These are phyloP conservation scores for Phyllosticta capitalensis DNA, from an alignment of 2,329 filamentous ascomycete species.

Conservation along the genomic window DNA sequence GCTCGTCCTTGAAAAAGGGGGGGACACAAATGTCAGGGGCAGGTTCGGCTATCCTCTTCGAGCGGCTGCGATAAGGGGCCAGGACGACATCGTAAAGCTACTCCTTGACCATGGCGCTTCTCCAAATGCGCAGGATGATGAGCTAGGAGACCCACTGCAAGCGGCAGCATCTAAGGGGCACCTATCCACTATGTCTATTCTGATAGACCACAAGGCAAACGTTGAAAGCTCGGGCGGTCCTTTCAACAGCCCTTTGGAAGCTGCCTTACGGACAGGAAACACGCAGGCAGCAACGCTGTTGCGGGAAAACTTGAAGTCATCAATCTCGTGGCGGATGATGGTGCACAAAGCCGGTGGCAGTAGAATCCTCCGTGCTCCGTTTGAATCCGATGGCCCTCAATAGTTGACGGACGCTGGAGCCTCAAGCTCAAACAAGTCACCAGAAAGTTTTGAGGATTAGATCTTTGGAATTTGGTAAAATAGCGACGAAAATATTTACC, in stretches of 20 bases:
- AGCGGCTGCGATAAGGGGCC: neutral
- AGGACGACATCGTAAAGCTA: neutral
- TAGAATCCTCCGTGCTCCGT: too few species aligned
- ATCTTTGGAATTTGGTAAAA: too few species aligned
- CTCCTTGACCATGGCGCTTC: neutral
- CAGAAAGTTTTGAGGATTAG: too few species aligned
- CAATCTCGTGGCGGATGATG: too few species aligned
- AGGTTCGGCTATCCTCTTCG: neutral
- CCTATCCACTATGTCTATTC: neutral
- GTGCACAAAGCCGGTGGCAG: neutral
- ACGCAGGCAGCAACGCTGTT: neutral
- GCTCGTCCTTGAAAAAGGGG: neutral
- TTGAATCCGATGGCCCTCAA: too few species aligned
- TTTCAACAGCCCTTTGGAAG: neutral
- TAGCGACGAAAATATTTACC: neutral
- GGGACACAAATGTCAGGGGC: neutral
- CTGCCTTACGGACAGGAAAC: neutral
- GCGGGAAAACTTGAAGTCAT: neutral
- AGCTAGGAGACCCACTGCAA: neutral
- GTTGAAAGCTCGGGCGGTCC: neutral
- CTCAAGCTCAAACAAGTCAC: too few species aligned
- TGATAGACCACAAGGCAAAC: neutral
- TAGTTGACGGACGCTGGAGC: too few species aligned
- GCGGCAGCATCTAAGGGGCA: neutral
- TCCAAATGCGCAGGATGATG: neutral